These are phyloP conservation scores for Puccinia hordei DNA, from an alignment of 1,284 basidiomycete genomes.

Conservation along the genomic window DNA sequence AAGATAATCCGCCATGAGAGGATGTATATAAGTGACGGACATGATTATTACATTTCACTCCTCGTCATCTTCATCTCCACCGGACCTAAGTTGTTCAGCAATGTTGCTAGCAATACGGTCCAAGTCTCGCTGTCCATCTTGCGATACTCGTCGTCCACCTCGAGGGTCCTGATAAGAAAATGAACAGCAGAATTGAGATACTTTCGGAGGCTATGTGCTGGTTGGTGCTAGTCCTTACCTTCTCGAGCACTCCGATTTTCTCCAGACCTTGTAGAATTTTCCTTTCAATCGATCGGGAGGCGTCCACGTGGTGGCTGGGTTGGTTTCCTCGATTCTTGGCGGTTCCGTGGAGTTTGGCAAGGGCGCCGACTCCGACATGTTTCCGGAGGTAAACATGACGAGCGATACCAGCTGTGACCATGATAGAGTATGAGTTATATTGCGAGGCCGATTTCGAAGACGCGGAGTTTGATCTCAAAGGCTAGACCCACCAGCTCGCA, in stretches of 20 bases:
- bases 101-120: conserved; percentile 98
- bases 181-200: background rate
- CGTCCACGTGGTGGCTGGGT: conserved; percentile 88
- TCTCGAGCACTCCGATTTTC: conserved; percentile 97
- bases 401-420: conserved; percentile 79
- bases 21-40: background rate
- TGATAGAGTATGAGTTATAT: background rate
- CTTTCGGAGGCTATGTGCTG: background rate
- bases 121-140: conserved; percentile 94
- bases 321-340: conserved; percentile 92
- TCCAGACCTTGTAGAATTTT: conserved; percentile 89
- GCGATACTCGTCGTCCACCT: conserved; percentile 91
- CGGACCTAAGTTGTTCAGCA: conserved; percentile 80
- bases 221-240: conserved; percentile 58
- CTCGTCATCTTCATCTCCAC: conserved; percentile 82
- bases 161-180: conserved; percentile 67
- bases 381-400: conserved; percentile 99
- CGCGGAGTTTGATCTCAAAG: background rate
- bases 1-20: too few species aligned
- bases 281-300: conserved; percentile 68
- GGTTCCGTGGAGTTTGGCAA: conserved; percentile 95
- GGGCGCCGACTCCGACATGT: conserved; percentile 92
- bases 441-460: conserved; percentile 46
- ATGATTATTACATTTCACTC: conserved; percentile 60
- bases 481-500: conserved; percentile 75